These are phyloP conservation scores for Tolypocladium ophioglossoides DNA, from an alignment of 2,329 filamentous ascomycete species.

Conservation along the genomic window DNA sequence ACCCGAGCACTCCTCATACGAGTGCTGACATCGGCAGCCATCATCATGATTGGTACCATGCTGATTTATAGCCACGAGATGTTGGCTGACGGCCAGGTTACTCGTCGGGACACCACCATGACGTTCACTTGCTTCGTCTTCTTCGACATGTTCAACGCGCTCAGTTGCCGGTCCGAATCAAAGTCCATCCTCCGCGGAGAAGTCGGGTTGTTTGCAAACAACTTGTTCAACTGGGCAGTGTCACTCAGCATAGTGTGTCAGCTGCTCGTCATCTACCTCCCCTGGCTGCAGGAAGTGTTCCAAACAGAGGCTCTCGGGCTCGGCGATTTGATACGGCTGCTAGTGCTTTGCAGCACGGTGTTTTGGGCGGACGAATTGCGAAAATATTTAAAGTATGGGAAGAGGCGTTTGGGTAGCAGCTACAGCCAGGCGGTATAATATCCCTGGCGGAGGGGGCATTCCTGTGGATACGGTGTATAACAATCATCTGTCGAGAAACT, in stretches of 20 bases:
- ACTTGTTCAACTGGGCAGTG: slow-evolving; percentile 95
- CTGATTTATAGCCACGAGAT: slow-evolving; percentile 88
- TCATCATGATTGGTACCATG: slow-evolving; percentile 91
- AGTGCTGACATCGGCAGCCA: slow-evolving; percentile 73
- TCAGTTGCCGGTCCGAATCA: slow-evolving; percentile 81
- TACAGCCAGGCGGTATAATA: slow-evolving; percentile 56
- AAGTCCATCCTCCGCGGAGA: slow-evolving; percentile 87
- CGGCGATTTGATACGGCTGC: slow-evolving; percentile 61
- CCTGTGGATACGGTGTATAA: background rate
- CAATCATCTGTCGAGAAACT: background rate
- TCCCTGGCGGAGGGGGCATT: background rate
- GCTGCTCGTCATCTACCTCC: slow-evolving; percentile 85
- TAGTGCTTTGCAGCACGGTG: slow-evolving; percentile 73
- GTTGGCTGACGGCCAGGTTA: slow-evolving; percentile 70
- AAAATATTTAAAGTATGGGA: slow-evolving; percentile 63
- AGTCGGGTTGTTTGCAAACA: slow-evolving; percentile 72
- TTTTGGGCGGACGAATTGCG: slow-evolving; percentile 91
- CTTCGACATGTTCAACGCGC: slow-evolving; percentile 99
- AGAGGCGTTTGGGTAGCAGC: slow-evolving; percentile 43
- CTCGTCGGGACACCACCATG: slow-evolving; percentile 94
- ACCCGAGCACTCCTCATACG: slow-evolving; percentile 72
- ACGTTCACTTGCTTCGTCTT: slow-evolving; percentile 98
- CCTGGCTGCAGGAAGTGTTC: slow-evolving; percentile 86
- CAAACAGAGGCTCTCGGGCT: slow-evolving; percentile 81
- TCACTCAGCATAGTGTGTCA: slow-evolving; percentile 76